A percentile compares a stretch with the other conserved stretches of the same genome.
phyloP scores from a whole-genome alignment of 1,284 basidiomycete species.

The Rhodotorula sp. region DNA sequence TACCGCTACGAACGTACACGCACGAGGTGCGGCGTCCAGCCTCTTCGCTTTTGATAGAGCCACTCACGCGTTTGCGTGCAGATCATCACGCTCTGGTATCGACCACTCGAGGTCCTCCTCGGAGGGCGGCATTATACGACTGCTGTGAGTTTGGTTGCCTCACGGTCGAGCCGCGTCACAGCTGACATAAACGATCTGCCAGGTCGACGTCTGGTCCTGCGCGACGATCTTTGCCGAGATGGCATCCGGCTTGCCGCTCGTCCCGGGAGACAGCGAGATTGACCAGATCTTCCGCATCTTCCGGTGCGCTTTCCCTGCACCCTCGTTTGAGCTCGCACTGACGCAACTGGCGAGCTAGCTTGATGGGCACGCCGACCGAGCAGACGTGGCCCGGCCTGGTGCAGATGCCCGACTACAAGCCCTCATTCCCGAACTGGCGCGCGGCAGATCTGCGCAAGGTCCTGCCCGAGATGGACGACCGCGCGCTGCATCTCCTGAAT shows the following conservation, averaged over 20 bases:
- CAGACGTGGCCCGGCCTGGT: slow-evolving; percentile 88
- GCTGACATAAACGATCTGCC: not conserved
- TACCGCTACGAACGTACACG: slow-evolving; percentile 95
- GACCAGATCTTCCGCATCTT: slow-evolving; percentile 99
- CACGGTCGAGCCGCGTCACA: not conserved
- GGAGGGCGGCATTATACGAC: slow-evolving; percentile 96
- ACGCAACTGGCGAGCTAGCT: slow-evolving; percentile 55
- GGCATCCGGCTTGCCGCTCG: slow-evolving; percentile 65
- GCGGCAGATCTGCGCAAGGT: slow-evolving; percentile 63
- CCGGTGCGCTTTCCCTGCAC: too few species aligned
- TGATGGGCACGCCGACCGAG: slow-evolving; percentile 90
- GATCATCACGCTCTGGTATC: slow-evolving; percentile 99
- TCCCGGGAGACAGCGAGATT: slow-evolving; percentile 98
- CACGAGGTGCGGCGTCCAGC: slow-evolving; percentile 71
- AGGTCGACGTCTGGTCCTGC: slow-evolving; percentile 98
- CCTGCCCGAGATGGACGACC: slow-evolving; percentile 70
- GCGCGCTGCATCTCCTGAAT: slow-evolving; percentile 69
- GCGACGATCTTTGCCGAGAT: slow-evolving; percentile 94
- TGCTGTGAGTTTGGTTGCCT: slow-evolving; percentile 47
- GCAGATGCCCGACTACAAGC: slow-evolving; percentile 89
- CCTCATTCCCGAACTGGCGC: slow-evolving; percentile 92
- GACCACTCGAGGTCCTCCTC: slow-evolving; percentile 93
- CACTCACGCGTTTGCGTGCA: slow-evolving; percentile 48
- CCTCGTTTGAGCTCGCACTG: not conserved
- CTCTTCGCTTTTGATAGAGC: not conserved